Evolutionary conservation across 2,329 filamentous ascomycete species (phyloP), one percentile per base, ranked within the genome.

Genomic region (Tolypocladium cylindrosporum): DNA sequence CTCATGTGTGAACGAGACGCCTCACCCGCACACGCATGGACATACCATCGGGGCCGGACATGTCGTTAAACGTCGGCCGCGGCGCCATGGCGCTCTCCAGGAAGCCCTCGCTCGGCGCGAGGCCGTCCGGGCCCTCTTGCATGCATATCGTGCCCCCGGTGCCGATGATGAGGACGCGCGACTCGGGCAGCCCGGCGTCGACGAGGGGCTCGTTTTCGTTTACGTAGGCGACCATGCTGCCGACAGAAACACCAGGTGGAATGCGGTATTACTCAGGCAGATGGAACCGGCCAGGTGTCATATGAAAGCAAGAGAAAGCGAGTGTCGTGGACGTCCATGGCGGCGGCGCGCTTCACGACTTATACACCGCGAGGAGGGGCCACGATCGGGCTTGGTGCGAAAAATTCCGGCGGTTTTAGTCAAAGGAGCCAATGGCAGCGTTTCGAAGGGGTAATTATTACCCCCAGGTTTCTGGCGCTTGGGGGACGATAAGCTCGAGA

Each of bases 81-180:
- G 89, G 89, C 4, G 88, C 87, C 78, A 97, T 87, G 66, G 90
- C 91, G 63, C 85, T 85, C 66, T 94, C 83, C 51, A 96, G 78
- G 69, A 97, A 96, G 4, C 89, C 88, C 65, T 84, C 78, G 58
- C 89, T 88, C 7, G 92, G 92, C 41, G 94, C 80, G 57, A 96
- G 84, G 1, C 92, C 92, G 63, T 91, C 84, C 10, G 83, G 81
- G 11, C 90, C 91, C 57, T 86, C 87, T 68, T 88, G 85, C 92
- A 97, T 96, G 75, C 91, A 96, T 67, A 96, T 96, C 8, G 88
- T 91, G 51, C 88, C 89, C 60, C 90, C 91, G 14, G 92, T 96
- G 77, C 95, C 93, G 72, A 96, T 90, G 67, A 96, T 88, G 63
- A 97, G 79, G 14, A 97, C 89, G 59, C 89, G 81, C 31, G 90